Conservation (phyloP, 306 rosid genomes). For the Malus domestica region ASM211411v1 NC_041796.1:28974501-28975000, state of each 20-base stretch:
- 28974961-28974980: not conserved
- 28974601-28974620: not conserved
- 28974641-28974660: not conserved
- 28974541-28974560: too few relatives aligned
- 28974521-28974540: too few relatives aligned
- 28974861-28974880: not conserved
- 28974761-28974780: not conserved
- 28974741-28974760: not conserved
- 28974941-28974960: not conserved
- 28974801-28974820: not conserved
- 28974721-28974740: constrained; percentile 5
- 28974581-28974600: not conserved
- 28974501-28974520: too few relatives aligned
- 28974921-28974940: too few relatives aligned
- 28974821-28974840: not conserved
- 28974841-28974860: not conserved
- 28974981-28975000: too few relatives aligned
- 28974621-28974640: not conserved
- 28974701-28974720: constrained; percentile 12
- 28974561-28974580: too few relatives aligned
- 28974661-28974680: constrained; percentile 5
- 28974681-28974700: not conserved
- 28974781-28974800: not conserved
- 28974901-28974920: not conserved
- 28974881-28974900: not conserved